Base-by-base conservation (phyloP, 805 yeast species). In the Lachancea sp. region DNA sequence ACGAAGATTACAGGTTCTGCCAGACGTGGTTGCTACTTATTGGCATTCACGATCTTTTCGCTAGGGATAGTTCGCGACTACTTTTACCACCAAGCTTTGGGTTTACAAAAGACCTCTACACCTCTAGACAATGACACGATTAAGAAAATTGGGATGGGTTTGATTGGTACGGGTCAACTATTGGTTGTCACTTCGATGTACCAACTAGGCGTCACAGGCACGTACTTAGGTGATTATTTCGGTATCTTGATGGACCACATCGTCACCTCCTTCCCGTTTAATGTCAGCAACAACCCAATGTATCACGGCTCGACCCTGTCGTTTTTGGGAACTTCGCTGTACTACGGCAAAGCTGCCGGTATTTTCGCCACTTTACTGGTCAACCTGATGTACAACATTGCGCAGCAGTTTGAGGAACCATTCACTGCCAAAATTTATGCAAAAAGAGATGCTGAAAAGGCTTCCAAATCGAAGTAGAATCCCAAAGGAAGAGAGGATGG, bases 161-260 rank as follows among this genome's bases (percentile, higher is more conserved):
- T 68, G 2, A 83, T 88, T 50, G 76, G 62, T 1, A 59, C 70
- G 37, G 98, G 98, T 17, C 88, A 89, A 50, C 63, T 85, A 8
- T 74, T 92, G 39, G 97, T 89, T 2, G 48, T 83, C 23, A 65
- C 80, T 22, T 86, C 96, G 17, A 90, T 92, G 97, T 90, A 78
- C 68, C 82, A 83, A 11, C 71, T 92, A 49, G 98, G 98, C 18
- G 77, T 92, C 45, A 90, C 96, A 11, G 98, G 98, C 18, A 92
- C 98, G 8, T 92, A 92, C 57, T 67, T 92, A 45, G 98, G 98
- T 31, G 98, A 92, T 63, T 94, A 92, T 67, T 92, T 92, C 64
- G 97, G 97, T 1, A 89, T 92, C 54, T 73, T 92, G 53, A 92
- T 90, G 92, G 79, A 80, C 47, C 76, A 84, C 48, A 75, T 95